phyloP scores from a whole-genome alignment of 2,329 filamentous ascomycete genomes.

The Hymenoscyphus infarciens region DNA sequence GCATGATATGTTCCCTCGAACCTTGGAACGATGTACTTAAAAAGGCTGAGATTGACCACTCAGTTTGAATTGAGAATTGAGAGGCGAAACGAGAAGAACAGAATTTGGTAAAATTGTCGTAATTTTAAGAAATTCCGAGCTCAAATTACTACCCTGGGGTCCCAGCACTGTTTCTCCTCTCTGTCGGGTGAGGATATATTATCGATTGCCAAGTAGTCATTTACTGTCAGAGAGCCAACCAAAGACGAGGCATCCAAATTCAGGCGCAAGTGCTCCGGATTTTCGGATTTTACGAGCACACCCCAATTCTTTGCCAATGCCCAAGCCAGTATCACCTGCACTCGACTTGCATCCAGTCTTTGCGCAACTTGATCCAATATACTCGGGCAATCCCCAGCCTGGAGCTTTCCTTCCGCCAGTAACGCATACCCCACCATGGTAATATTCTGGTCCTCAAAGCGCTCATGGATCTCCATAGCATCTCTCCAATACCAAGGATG shows the following conservation, averaged over 20 bases:
- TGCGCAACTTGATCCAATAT: conserved; percentile 15
- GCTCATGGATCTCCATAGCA: conserved; percentile 19
- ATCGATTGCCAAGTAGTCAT: conserved; percentile 19
- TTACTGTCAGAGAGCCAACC: conserved; percentile 11
- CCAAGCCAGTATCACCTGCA: conserved; percentile 22
- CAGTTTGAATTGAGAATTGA: too few species aligned
- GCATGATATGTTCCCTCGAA: too few species aligned
- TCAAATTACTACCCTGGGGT: conserved; percentile 20
- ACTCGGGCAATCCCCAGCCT: conserved; percentile 12
- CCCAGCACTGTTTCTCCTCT: conserved; percentile 25
- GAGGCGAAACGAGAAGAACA: too few species aligned
- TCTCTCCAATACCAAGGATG: conserved; percentile 49
- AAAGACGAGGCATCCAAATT: conserved; percentile 10
- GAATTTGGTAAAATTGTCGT: too few species aligned
- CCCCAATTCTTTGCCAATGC: conserved; percentile 17
- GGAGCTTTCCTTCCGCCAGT: conserved; percentile 24
- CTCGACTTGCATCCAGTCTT: conserved; percentile 10
- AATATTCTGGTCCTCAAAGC: conserved; percentile 15
- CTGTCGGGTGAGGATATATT: conserved; percentile 5
- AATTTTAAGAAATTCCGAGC: too few species aligned
- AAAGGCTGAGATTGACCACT: too few species aligned
- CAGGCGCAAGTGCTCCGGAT: conserved; percentile 14
- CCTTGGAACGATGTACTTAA: too few species aligned
- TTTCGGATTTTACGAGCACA: conserved; percentile 19
- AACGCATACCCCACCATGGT: conserved; percentile 23